Base-by-base conservation (phyloP, 106 monocot genomes). In the Hemerocallis citrina region DNA sequence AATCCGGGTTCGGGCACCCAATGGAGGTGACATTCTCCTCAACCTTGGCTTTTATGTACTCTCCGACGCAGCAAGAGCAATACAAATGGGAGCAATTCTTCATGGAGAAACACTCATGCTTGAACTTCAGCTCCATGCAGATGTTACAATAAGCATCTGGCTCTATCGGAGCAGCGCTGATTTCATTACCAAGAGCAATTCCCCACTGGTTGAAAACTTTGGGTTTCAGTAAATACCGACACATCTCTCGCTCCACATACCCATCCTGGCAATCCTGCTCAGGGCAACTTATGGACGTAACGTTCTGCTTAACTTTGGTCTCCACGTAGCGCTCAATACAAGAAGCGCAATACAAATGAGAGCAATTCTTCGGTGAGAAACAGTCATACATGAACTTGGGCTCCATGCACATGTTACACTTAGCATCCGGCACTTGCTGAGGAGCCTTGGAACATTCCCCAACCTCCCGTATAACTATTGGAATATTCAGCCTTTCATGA, bases 401-500 rank as follows among this genome's bases (percentile, higher is more conserved):
- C 7, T 85, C 74, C 67, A 77, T 68, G 63, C 85, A 85, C 37
- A 85, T 85, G 43, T 28, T 32, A 46, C 85, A 85, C 27, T 57
- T 30, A 59, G 44, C 61, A 16, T 45, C 57, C 21, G 22, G 27
- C 52, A 36, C n/a, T n/a, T n/a, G n/a, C n/a, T n/a, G n/a, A n/a
- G n/a, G n/a, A n/a, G n/a, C n/a, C n/a, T n/a, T n/a, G n/a, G n/a
- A n/a, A n/a, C n/a, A n/a, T n/a, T n/a, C n/a, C n/a, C n/a, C n/a
- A n/a, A n/a, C n/a, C n/a, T n/a, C n/a, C n/a, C n/a, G n/a, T n/a
- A n/a, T n/a, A n/a, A n/a, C n/a, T n/a, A n/a, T n/a, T n/a, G n/a
- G n/a, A n/a, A n/a, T n/a, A n/a, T n/a, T n/a, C n/a, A n/a, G n/a
- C n/a, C n/a, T n/a, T n/a, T n/a, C n/a, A n/a, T n/a, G n/a, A n/a